Base-by-base conservation (phyloP, 495 filamentous ascomycete genomes). In the Aspergillus sparsus region DNA sequence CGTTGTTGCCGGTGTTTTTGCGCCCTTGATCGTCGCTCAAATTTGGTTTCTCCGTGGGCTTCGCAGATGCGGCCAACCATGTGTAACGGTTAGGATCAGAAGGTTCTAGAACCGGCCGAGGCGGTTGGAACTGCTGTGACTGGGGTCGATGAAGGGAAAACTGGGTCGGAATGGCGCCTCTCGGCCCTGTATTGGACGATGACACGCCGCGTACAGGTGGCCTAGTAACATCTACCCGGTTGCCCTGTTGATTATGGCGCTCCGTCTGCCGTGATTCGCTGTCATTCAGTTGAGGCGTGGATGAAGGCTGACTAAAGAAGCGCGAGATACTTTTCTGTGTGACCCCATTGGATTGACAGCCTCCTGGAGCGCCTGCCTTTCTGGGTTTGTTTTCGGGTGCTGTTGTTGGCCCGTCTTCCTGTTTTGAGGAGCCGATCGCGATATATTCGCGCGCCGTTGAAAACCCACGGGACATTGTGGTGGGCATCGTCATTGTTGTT, bases 381-480 rank as follows among this genome's bases (percentile, higher is more conserved):
- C 68, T 72, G 7, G 55, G n/a, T 51, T 70, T 71, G 45, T 31
- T 66, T 49, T 27, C 49, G 12, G 51, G 21, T 18, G 55, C 62
- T 34, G 47, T 7, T 27, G 60, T 59, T 36, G 54, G 42, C 10
- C 16, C 39, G 31, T 11, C 49, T 37, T 58, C 58, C 32, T 53
- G 50, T 32, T 37, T 62, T 46, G 8, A 44, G 12, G 69, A 42
- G 52, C 55, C 66, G 7, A 65, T 69, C 39, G 74, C 64, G 41
- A 80, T 70, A 58, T 78, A 75, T 52, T 78, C 68, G 46, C 75
- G 71, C 33, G 78, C 79, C 39, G 82, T 76, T 12, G 69, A 72
- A 57, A 77, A 76, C 10, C 74, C 77, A 10, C 66, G 57, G 7
- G 68, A 69, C 58, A 75, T 66, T 21, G 75, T 78, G 33, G 66